These are phyloP conservation scores for Entophlyctis helioformis DNA, from an alignment of 192 early-diverging fungal species.

Conservation along the genomic window DNA sequence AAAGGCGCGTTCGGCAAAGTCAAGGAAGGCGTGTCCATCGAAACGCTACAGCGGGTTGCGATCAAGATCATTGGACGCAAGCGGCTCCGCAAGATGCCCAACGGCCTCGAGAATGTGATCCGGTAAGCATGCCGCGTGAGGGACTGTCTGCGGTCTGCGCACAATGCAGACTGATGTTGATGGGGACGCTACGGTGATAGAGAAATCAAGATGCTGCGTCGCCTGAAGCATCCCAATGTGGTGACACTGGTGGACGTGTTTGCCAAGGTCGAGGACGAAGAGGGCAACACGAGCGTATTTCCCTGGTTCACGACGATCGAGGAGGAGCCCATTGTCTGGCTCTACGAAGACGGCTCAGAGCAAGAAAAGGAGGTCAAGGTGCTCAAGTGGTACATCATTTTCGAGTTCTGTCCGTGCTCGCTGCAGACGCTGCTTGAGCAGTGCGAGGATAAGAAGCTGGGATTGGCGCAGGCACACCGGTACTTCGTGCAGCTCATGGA, in stretches of 20 bases:
- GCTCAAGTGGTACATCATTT: conserved; percentile 41
- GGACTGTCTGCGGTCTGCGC: too few species aligned
- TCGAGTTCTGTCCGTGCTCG: conserved; percentile 48
- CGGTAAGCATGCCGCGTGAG: conserved; percentile 16
- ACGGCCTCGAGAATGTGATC: conserved; percentile 31
- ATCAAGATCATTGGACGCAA: conserved; percentile 49
- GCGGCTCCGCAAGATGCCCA: conserved; percentile 37
- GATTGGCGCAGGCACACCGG: conserved; percentile 24
- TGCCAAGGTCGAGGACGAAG: conserved; percentile 45
- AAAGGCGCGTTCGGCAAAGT: conserved; percentile 51
- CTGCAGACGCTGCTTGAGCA: conserved; percentile 41
- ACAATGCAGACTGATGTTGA: not conserved
- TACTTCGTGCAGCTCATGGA: conserved; percentile 45
- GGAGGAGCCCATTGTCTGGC: conserved; percentile 41
- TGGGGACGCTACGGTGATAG: conserved; percentile 1
- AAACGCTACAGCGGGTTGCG: conserved; percentile 44
- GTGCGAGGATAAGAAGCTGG: conserved; percentile 16
- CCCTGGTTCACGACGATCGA: conserved; percentile 46
- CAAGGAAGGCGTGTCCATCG: conserved; percentile 42
- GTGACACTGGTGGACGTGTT: conserved; percentile 42
- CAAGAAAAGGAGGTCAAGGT: conserved; percentile 22
- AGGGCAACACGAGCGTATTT: conserved; percentile 34
- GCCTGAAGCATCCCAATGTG: conserved; percentile 36
- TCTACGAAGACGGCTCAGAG: conserved; percentile 31
- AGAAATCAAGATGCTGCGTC: conserved; percentile 37